Conservation (phyloP, 169 alveolate genomes). For the Eimeria praecox region DNA sequence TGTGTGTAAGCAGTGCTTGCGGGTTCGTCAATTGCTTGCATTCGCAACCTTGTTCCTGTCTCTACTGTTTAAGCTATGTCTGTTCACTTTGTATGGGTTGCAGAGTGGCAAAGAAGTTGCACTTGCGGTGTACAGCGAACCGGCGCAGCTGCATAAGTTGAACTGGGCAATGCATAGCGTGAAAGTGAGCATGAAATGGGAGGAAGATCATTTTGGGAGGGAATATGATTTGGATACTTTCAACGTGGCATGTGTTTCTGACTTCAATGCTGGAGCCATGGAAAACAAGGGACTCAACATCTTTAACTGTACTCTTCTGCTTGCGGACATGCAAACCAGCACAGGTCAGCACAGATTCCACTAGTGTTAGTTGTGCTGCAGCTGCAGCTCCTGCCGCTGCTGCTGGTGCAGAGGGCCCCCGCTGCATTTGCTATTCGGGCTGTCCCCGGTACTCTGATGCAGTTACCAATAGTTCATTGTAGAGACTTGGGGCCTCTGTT, state of each 20-base stretch:
- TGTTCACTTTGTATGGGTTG: background rate
- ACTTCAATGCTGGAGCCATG: conserved; percentile 97
- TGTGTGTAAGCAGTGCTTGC: background rate
- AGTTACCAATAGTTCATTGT: background rate
- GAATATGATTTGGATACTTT: conserved; percentile 95
- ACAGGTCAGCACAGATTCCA: conserved; percentile 82
- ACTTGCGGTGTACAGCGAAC: conserved; percentile 91
- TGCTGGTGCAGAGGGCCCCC: background rate
- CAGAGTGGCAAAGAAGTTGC: conserved; percentile 85
- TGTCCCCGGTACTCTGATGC: background rate
- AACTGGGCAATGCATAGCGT: conserved; percentile 93
- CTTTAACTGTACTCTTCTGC: conserved; percentile 92
- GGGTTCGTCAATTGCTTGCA: background rate
- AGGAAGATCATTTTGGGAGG: conserved; percentile 93
- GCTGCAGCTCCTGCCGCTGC: too few relatives aligned
- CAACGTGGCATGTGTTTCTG: conserved; percentile 94
- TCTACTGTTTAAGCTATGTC: background rate
- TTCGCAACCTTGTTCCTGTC: background rate
- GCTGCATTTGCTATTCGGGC: background rate
- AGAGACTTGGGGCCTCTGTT: background rate
- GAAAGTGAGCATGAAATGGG: conserved; percentile 95
- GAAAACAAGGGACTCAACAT: conserved; percentile 96
- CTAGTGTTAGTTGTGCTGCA: background rate
- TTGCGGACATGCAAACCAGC: conserved; percentile 93
- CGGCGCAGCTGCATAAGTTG: conserved; percentile 89